Percentiles rank a stretch among this genome's conserved stretches.
Evolutionary conservation across 2,329 filamentous ascomycete species (phyloP).

Genomic region (Fusarium burgessii): DNA sequence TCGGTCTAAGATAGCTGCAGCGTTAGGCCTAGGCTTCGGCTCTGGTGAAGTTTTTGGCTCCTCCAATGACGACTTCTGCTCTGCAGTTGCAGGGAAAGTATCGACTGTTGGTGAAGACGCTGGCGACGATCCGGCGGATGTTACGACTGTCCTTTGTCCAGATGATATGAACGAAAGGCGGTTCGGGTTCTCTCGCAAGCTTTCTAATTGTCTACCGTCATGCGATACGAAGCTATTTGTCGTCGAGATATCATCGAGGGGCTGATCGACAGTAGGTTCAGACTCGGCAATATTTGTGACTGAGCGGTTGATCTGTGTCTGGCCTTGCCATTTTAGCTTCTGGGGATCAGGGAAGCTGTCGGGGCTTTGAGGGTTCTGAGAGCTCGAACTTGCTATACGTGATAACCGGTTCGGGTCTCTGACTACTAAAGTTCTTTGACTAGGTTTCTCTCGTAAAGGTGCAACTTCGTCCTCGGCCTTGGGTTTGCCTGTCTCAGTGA

Average conservation of each 20-base stretch:
- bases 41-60: conserved; percentile 49
- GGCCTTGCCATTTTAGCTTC: conserved; percentile 29
- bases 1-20: conserved; percentile 62
- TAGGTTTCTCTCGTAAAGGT: conserved; percentile 55
- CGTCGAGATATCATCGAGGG: conserved; percentile 66
- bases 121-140: conserved; percentile 66
- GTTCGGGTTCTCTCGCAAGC: conserved; percentile 66
- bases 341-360: conserved; percentile 29
- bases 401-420: conserved; percentile 62
- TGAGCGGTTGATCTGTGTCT: conserved; percentile 21
- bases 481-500: conserved; percentile 69
- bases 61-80: conserved; percentile 34
- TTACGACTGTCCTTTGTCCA: conserved; percentile 69
- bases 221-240: conserved; percentile 69
- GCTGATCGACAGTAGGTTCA: conserved; percentile 54
- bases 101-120: conserved; percentile 67
- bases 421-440: conserved; percentile 61
- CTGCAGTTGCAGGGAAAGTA: conserved; percentile 55
- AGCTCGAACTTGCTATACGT: conserved; percentile 40
- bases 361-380: conserved; percentile 25
- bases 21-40: conserved; percentile 63
- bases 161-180: conserved; percentile 71
- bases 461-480: conserved; percentile 55
- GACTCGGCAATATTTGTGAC: conserved; percentile 34
- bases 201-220: conserved; percentile 70